Conservation (phyloP, 139 green algal genomes). For the Volvox reticuliferus region DNA sequence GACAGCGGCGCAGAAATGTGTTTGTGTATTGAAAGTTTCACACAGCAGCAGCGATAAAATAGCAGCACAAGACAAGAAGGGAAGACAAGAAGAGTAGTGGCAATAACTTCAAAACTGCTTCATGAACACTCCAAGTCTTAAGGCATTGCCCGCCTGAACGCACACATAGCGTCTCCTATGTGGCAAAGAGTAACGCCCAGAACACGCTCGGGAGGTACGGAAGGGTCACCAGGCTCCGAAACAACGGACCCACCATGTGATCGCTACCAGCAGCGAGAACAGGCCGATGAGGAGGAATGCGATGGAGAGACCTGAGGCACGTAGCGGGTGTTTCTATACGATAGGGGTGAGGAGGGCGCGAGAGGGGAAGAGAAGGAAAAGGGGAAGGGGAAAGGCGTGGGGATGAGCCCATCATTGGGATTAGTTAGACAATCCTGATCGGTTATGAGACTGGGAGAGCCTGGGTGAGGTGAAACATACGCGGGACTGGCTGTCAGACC, state of each 20-base stretch:
- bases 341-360: neutral
- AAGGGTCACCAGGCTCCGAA: neutral
- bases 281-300: conserved; percentile 13
- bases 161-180: too few species aligned
- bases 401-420: too few species aligned
- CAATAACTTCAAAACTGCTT: neutral
- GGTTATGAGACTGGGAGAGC: neutral
- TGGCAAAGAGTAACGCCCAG: too few species aligned
- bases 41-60: neutral
- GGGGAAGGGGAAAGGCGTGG: neutral
- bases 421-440: neutral
- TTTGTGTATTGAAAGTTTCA: neutral
- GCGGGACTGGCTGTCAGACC: neutral
- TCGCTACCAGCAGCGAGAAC: neutral
- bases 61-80: neutral
- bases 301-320: neutral
- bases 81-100: neutral
- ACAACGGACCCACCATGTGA: neutral
- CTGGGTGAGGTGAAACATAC: neutral
- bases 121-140: neutral
- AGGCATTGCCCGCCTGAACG: neutral
- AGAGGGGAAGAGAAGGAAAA: neutral
- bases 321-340: neutral
- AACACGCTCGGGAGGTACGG: too few species aligned
- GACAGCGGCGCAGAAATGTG: neutral